Evolutionary conservation across 73 alveolate genomes (phyloP).

Genomic region (Blepharisma stoltei): DNA sequence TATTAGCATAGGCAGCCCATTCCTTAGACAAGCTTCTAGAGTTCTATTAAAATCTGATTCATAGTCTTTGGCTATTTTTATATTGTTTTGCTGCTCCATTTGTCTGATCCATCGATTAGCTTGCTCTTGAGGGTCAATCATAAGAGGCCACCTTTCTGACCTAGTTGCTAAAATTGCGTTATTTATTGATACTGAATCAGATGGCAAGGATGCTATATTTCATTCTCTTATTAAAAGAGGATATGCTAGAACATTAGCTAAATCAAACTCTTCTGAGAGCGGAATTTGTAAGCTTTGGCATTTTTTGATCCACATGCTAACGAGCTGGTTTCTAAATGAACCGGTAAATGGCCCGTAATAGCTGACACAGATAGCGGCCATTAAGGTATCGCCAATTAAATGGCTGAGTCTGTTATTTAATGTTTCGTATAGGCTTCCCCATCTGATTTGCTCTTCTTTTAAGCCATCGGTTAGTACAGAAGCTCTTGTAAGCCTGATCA

Average conservation of each 20-base stretch:
- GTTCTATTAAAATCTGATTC: constrained; percentile 63
- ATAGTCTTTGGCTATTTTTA: constrained; percentile 67
- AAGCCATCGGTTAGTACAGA: constrained; percentile 76
- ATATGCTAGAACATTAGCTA: constrained; percentile 81
- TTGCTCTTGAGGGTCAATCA: constrained; percentile 95
- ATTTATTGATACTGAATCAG: constrained; percentile 90
- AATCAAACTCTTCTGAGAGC: constrained; percentile 67
- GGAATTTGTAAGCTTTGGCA: constrained; percentile 74
- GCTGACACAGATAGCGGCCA: constrained; percentile 86
- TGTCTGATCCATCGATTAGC: constrained; percentile 96
- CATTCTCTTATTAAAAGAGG: constrained; percentile 95
- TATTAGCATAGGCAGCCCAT: constrained; percentile 82
- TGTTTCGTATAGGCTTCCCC: constrained; percentile 84
- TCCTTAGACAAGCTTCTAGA: constrained; percentile 63
- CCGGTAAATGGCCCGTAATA: constrained; percentile 96
- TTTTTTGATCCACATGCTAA: constrained; percentile 62
- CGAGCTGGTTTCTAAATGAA: constrained; percentile 71
- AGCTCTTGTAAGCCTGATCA: constrained; percentile 88
- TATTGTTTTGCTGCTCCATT: constrained; percentile 65
- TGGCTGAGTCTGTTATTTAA: constrained; percentile 67
- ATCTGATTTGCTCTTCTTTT: constrained; percentile 92
- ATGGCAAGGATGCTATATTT: constrained; percentile 93
- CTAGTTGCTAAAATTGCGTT: constrained; percentile 84
- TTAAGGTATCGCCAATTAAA: constrained; percentile 89
- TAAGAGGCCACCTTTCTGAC: constrained; percentile 82